Base-by-base conservation (phyloP, 2,329 filamentous ascomycete species). In the Eutypa lata region DNA sequence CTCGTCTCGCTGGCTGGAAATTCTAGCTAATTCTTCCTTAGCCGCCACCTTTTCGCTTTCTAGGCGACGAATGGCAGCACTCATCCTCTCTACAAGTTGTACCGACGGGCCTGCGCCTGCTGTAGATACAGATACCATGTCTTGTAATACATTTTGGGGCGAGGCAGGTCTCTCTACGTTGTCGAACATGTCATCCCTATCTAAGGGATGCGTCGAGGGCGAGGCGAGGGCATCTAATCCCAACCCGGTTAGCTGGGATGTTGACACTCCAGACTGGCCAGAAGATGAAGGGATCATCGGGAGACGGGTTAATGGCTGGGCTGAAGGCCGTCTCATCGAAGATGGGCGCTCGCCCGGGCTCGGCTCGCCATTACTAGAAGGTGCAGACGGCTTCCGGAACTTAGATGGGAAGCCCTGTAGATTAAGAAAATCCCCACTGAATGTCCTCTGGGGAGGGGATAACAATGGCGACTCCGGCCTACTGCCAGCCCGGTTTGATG, bases 61-160 rank as follows among this genome's bases (percentile, higher is more conserved):
- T 0, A 99, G 78, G 6, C 93, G 84, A 10, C 94, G 88, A 44
- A 99, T 92, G 0, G 91, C 90, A 2, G 92, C 90, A 65, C 90
- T 95, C 90, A 99, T 96, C 50, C 93, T 84, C 73, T 97, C 94
- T 16, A 99, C 92, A 1, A 99, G 82, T 71, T 97, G 93, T 1
- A 99, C 93, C 0, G 89, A 93, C 0, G 94, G 94, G 0, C 94
- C 94, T 0, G 93, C 92, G 0, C 87, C 93, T 8, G 91, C 88
- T 0, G 93, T 97, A 1, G 91, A 96, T 7, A 90, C 89, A 2
- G 90, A 95, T 28, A 94, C 82, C 75, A 96, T 88, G 64, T 96
- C 92, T 61, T 91, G 88, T 54, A 89, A 81, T 7, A 88, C 84
- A 53, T 87, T 85, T 38, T 84, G 84, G 1, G 86, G 86, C 3